These are phyloP conservation scores for Hondaea fermentalgiana DNA, from an alignment of 108 stramenopile species.

Conservation along the genomic window DNA sequence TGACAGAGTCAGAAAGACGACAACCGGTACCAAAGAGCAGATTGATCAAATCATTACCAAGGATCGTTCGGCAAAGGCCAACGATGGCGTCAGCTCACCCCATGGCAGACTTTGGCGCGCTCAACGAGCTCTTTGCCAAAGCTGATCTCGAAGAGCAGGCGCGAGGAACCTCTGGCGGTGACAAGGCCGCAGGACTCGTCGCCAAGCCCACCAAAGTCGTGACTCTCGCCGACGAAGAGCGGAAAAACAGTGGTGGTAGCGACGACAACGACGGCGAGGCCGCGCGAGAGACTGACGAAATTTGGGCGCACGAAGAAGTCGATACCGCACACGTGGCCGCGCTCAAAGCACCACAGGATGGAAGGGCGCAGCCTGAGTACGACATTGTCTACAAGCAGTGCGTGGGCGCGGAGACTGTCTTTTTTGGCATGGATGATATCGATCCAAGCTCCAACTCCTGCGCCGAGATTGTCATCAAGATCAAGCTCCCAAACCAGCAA, in stretches of 20 bases:
- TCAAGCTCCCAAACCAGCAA: slow-evolving; percentile 14
- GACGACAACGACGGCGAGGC: not conserved
- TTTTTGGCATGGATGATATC: not conserved
- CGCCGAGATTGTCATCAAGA: not conserved
- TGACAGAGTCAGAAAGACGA: too few relatives aligned
- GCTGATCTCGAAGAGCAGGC: not conserved
- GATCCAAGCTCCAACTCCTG: slow-evolving; percentile 1
- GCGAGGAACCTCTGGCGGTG: not conserved
- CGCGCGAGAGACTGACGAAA: not conserved
- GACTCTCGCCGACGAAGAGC: not conserved
- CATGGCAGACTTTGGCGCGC: not conserved
- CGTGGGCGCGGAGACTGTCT: slow-evolving; percentile 14
- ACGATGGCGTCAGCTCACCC: not conserved
- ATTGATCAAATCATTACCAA: too few relatives aligned
- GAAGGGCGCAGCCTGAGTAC: not conserved
- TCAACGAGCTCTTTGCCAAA: not conserved
- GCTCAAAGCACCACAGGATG: not conserved
- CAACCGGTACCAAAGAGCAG: too few relatives aligned
- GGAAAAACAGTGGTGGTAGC: too few relatives aligned
- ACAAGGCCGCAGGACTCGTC: not conserved
- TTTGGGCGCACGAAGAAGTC: not conserved
- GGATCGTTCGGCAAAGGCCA: too few relatives aligned
- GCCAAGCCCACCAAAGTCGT: not conserved
- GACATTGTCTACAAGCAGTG: slow-evolving; percentile 13
- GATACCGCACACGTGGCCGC: not conserved